Evolutionary conservation across 495 filamentous ascomycete species (phyloP), one percentile per base, ranked within the genome.

Genomic region (Rhypophila decipiens): DNA sequence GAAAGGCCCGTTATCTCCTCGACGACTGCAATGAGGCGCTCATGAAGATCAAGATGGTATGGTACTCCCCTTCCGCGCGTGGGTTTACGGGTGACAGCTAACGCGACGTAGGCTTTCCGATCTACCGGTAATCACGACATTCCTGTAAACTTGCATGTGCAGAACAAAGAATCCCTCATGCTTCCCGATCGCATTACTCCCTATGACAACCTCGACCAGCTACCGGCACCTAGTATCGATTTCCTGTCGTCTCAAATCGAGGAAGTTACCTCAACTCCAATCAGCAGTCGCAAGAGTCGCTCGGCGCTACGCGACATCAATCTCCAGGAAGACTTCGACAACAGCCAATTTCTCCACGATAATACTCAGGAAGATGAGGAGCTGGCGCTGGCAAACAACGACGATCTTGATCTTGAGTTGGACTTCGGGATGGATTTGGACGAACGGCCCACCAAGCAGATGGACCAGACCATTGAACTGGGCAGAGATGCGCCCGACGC

Each of bases 11-110:
- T 51, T 98, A 98, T 64, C 73, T 98, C 12, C 71, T 96, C 33
- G 93, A 97, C 61, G 93, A 98, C 63, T 98, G 93, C 72, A 95
- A 91, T 59, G 93, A 98, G 68, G 90, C 93, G 21, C 71, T 97
- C 46, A 82, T 93, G 74, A 96, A 96, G 68, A 95, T 98, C 57
- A 96, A 96, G 63, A 93, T 96, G 91, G 91, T 96, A 75, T 21
- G 77, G 47, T 47, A 24, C 22, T 10, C 21, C 3, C 42, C 39
- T 2, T 18, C 12, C 12, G 3, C 2, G 7, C 11, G 8, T 5
- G 10, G 20, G 18, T 8, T 19, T 21, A 12, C 42, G 33, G 41
- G 41, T 50, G 49, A 61, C 75, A 59, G 75, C 62, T 47, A n/a
- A 19, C 35, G 46, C 21, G 20, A 21, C 48, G 1, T 55, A 89